A percentile compares a stretch with the other conserved stretches of the same genome.
Conservation (phyloP, 441 rosid species). For the Gossypium schwendimanii region DNA sequence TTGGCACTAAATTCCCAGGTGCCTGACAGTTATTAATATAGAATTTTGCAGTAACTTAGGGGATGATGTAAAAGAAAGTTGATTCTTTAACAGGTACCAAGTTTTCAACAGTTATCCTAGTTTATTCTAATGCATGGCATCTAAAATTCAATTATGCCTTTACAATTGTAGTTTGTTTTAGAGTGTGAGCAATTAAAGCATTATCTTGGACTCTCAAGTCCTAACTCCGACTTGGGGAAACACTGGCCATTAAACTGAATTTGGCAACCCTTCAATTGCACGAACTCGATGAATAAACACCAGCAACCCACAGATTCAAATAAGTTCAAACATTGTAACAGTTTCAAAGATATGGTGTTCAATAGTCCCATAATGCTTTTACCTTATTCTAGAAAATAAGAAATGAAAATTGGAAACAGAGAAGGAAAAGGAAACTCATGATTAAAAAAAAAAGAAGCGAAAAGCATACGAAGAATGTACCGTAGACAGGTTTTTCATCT, state of each 20-base stretch:
- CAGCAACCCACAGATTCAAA: background rate
- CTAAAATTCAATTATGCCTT: background rate
- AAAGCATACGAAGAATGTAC: constrained; percentile 22
- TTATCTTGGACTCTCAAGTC: background rate
- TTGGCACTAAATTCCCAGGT: background rate
- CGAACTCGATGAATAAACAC: background rate
- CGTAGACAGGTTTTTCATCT: constrained; percentile 68
- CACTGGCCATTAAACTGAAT: background rate
- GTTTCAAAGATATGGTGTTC: background rate
- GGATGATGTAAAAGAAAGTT: background rate
- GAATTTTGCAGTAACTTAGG: background rate
- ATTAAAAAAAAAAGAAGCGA: background rate
- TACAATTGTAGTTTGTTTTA: background rate
- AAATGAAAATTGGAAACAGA: background rate
- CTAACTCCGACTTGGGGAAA: background rate
- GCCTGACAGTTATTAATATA: background rate
- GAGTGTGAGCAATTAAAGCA: background rate
- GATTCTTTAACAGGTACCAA: background rate
- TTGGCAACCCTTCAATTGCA: background rate
- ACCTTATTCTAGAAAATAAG: background rate
- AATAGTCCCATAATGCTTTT: background rate
- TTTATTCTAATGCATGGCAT: background rate
- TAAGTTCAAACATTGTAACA: background rate
- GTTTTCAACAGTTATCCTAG: background rate
- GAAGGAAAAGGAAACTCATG: background rate